These are phyloP conservation scores for Neltuma alba DNA, from an alignment of 306 rosid genomes.

Conservation along the genomic window DNA sequence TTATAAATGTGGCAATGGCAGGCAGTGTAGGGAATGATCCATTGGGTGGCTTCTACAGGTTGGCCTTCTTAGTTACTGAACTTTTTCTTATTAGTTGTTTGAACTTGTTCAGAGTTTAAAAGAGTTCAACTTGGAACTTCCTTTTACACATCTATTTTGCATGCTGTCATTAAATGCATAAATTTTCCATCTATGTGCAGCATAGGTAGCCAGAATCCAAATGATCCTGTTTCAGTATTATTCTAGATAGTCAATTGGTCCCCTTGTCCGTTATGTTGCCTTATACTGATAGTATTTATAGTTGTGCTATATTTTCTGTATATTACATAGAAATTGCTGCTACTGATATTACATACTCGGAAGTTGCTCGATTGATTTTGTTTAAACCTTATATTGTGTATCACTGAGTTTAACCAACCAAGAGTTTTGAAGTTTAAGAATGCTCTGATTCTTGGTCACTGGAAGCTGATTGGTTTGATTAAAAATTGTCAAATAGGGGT, in stretches of 20 bases:
- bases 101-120: conserved; percentile 10
- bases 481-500: background rate
- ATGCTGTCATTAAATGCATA: background rate
- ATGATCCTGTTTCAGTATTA: background rate
- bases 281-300: background rate
- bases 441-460: background rate
- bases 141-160: background rate
- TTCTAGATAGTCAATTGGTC: background rate
- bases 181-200: background rate
- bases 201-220: conserved; percentile 9
- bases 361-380: background rate
- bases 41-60: conserved; percentile 95
- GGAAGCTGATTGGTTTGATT: background rate
- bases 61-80: conserved; percentile 26
- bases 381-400: background rate
- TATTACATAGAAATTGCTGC: background rate
- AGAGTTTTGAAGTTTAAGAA: background rate
- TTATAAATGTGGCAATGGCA: conserved; percentile 85
- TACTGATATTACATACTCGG: background rate
- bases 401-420: background rate
- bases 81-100: conserved; percentile 18
- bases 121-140: conserved; percentile 16
- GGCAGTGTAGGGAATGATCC: conserved; percentile 94
- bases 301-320: background rate
- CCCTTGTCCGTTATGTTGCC: background rate